Base-by-base conservation (phyloP, 345 rosid species). In the Capsella bursapastoris region DNA sequence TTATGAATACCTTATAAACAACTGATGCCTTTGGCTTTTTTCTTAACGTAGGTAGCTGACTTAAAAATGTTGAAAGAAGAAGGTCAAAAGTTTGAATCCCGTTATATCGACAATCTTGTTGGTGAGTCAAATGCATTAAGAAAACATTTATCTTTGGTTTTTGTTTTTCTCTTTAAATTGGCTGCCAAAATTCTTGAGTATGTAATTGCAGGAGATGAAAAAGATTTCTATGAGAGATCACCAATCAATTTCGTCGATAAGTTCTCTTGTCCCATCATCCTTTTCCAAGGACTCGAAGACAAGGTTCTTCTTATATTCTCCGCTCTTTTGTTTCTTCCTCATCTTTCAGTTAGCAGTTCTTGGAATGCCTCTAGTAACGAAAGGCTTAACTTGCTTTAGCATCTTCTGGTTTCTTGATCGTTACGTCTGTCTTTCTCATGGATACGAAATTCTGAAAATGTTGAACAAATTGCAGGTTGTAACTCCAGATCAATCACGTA, bases 251-350 rank as follows among this genome's bases (percentile, higher is more conserved):
- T 78, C 59, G 96, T 90, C 2, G 88, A 90, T 68, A 83, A 74
- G 69, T 95, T 95, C 83, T 92, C 97, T 71, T 95, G 98, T 83
- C 99, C 97, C 76, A 84, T 89, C 74, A 92, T 95, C 84, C 83
- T 90, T 34, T 95, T 95, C 80, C 98, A 92, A 77, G 98, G 99
- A 62, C 71, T 95, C 63, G 98, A 95, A 76, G 99, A 95, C 82
- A 90, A 92, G 99, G 97, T 89, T 29, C 31, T 89, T 29, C 27
- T 32, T 57, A 57, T 40, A 68, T 9, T 65, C 60, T 5, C 79
- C 15, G 0, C 47, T 22, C 15, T 45, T 45, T 12, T 1, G 32
- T 49, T 18, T 41, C 0, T 57, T 29, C 37, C 14, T 14, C 48
- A 22, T 55, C 52, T 4, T 43, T 53, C 63, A 6, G 27, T 53